Base-by-base conservation (phyloP, 164 flowering plant species). In the grape (Vitis vinifera) region DNA sequence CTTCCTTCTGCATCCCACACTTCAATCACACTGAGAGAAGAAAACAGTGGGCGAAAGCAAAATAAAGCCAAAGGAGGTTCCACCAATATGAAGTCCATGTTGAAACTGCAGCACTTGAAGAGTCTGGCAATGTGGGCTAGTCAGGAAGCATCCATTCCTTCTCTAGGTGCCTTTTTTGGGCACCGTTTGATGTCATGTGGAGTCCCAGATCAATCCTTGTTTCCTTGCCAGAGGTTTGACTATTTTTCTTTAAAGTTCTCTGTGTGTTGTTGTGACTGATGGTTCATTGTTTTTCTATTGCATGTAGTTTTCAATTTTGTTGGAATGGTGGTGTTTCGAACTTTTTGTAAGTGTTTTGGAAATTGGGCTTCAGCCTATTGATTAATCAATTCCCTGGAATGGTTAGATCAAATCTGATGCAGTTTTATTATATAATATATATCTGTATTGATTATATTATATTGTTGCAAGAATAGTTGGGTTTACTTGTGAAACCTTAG, bases 161-260 rank as follows among this genome's bases (percentile, higher is more conserved):
- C 94, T 4, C 56, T 89, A 29, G 88, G 75, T 65, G 91, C 94
- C 4, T 75, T 89, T 16, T 89, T 79, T 27, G 94, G 95, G 8
- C 81, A 72, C 66, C 82, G 79, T 15, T 76, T 87, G 71, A 89
- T 90, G 11, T 65, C 84, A 55, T 68, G 71, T 58, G 64, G 77
- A 47, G 87, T 71, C 83, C 76, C 82, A 55, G 91, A 88, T 63
- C 73, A 87, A 55, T 79, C 87, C 7, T 47, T 86, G 48, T 71
- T 90, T 71, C 37, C 80, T 12, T 92, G 97, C 76, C 84, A 84
- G 60, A 86, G 95, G 97, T 88, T 48, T 60, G 69, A 3, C 15
- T 31, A 31, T 8, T 19, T 47, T 10, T 14, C 2, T 13, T n/a
- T 58, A 16, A 1, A 19, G 23, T 58, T 50, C 15, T 10, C 51